Evolutionary conservation across 2,329 filamentous ascomycete genomes (phyloP), one percentile per base, ranked within the genome.

Genomic region (Fusarium siculi): DNA sequence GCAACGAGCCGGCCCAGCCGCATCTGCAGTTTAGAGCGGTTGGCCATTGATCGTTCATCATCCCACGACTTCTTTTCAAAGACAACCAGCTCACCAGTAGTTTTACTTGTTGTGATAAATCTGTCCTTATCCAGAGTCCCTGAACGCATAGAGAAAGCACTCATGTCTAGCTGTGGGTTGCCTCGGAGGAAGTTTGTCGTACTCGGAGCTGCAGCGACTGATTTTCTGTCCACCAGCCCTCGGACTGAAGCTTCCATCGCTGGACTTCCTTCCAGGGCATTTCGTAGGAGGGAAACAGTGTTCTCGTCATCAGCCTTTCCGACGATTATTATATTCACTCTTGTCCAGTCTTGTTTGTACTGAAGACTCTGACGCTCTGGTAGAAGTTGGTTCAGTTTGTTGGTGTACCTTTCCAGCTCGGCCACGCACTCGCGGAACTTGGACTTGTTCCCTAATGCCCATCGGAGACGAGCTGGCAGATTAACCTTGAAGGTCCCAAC

Each of bases 41-140:
- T 59, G 11, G 56, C 56, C 44, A 59, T 32, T 9, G 56, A 53
- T 0, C 36, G 44, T 9, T 40, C 56, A 25, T 59, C 56, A 4
- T 53, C 44, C 56, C 56, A 59, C 6, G 56, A 53, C 18, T 59
- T 59, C 10, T 53, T 59, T 36, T 59, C 44, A 5, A 59, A 59
- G 0, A 59, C 7, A 10, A 40, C 56, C 3, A 18, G 36, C 5
- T 40, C 5, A 0, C 12, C 7, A 21, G 44, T 53, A 1, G 5
- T 14, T 2, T 32, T 59, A 3, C 25, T 53, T 3, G 21, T 18
- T 1, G 32, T 10, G 7, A 59, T 25, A 2, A 59, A 52, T 7
- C 34, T 2, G 14, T 52, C 56, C n/a, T 16, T 32, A 0, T 18
- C 14, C 3, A 7, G 5, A 1, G 16, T 11, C 7, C 16, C 56